These are phyloP conservation scores for Fusarium sp. DNA, from an alignment of 2,329 filamentous ascomycete species.

Conservation along the genomic window DNA sequence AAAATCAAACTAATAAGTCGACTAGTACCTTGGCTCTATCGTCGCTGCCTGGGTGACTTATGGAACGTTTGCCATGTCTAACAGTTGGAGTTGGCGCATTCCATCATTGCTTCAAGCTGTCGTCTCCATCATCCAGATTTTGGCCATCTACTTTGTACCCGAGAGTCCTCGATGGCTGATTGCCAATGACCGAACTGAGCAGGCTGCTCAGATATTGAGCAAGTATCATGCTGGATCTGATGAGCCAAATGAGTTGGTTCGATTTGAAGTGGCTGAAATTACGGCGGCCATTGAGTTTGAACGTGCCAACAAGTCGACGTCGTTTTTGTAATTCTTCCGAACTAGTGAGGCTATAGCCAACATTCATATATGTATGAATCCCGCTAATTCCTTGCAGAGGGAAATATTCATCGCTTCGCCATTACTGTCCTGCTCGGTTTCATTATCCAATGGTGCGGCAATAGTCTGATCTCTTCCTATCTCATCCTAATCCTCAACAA, in stretches of 20 bases:
- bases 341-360: neutral
- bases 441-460: neutral
- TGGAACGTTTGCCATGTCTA: neutral
- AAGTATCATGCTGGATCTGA: neutral
- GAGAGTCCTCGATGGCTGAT: neutral
- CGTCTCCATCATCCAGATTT: neutral
- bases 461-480: neutral
- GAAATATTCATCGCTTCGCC: neutral
- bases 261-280: neutral
- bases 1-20: neutral
- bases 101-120: neutral
- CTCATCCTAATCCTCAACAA: neutral
- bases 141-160: neutral
- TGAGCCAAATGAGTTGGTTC: neutral
- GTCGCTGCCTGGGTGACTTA: neutral
- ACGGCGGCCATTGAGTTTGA: neutral
- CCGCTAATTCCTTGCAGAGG: neutral
- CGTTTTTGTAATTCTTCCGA: neutral
- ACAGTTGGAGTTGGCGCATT: neutral
- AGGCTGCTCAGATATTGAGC: neutral
- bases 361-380: neutral
- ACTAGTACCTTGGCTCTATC: neutral
- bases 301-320: neutral
- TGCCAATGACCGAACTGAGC: neutral
- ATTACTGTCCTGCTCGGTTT: neutral